Conservation (phyloP, 2,329 filamentous ascomycete species). For the Calonectria crousiana region DNA sequence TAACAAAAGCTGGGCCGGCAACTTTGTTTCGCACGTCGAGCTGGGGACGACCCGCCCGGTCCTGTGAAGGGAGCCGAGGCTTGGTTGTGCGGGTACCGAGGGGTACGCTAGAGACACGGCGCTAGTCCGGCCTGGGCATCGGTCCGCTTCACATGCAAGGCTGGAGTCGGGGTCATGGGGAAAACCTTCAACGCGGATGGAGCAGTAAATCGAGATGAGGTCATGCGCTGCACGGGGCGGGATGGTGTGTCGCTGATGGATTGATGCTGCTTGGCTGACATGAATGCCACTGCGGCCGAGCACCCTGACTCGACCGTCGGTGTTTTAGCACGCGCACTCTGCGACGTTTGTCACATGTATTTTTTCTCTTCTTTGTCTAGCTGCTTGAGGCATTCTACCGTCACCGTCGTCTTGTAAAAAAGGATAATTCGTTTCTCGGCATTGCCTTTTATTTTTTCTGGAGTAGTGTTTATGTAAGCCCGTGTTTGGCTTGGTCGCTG, state of each 20-base stretch:
- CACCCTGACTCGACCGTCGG: neutral
- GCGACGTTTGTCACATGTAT: constrained; percentile 22
- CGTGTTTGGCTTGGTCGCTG: neutral
- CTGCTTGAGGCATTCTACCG: neutral
- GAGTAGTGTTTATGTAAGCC: constrained; percentile 11
- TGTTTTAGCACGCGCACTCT: constrained; percentile 1
- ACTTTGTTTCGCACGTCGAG: constrained; percentile 26
- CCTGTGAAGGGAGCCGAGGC: constrained; percentile 46
- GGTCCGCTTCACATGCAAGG: constrained; percentile 47
- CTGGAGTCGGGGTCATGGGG: constrained; percentile 20
- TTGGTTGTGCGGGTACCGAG: constrained; percentile 46
- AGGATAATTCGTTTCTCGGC: neutral
- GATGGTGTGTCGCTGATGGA: constrained; percentile 5
- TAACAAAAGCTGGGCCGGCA: constrained; percentile 43
- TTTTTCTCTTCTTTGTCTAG: neutral
- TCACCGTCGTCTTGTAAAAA: neutral
- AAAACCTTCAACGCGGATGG: constrained; percentile 8
- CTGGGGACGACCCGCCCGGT: constrained; percentile 22
- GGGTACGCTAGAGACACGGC: constrained; percentile 41
- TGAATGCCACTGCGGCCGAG: neutral
- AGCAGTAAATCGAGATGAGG: constrained; percentile 36
- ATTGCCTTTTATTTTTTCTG: neutral
- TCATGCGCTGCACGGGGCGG: constrained; percentile 45
- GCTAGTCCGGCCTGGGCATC: constrained; percentile 41
- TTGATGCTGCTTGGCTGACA: constrained; percentile 6